These are phyloP conservation scores for Globisporangium irregulare DNA, from an alignment of 352 stramenopile species.

Conservation along the genomic window DNA sequence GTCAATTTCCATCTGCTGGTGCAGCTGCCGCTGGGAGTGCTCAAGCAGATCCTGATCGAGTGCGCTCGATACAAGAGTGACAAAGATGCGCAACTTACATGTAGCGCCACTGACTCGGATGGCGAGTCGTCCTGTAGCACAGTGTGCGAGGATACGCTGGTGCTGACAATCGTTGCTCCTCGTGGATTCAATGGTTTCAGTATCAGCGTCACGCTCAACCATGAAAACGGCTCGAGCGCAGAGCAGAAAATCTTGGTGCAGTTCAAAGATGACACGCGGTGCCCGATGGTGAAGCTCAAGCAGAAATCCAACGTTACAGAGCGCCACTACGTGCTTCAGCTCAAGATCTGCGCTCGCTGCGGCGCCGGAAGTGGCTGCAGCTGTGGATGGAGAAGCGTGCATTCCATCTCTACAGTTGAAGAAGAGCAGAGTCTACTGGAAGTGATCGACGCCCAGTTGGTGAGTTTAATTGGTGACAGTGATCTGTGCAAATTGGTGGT, in stretches of 20 bases:
- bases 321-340: constrained; percentile 9
- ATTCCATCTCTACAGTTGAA: constrained; percentile 18
- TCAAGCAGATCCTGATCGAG: constrained; percentile 32
- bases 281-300: neutral
- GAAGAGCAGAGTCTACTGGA: constrained; percentile 29
- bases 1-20: constrained; percentile 19
- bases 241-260: constrained; percentile 9
- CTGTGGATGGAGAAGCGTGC: constrained; percentile 29
- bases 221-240: neutral
- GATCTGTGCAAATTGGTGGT: too few relatives aligned
- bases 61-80: constrained; percentile 5
- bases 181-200: neutral
- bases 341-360: constrained; percentile 30
- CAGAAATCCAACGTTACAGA: neutral
- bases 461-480: too few relatives aligned
- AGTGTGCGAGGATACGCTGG: neutral
- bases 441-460: constrained; percentile 20
- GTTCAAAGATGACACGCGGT: constrained; percentile 9
- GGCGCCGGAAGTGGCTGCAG: constrained; percentile 12
- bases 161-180: constrained; percentile 8
- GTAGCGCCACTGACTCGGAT: neutral
- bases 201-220: constrained; percentile 1
- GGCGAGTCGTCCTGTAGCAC: neutral
- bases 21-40: constrained; percentile 25
- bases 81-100: neutral